Conservation (phyloP, 805 yeast species). For the Kregervanrija fluxuum region DNA sequence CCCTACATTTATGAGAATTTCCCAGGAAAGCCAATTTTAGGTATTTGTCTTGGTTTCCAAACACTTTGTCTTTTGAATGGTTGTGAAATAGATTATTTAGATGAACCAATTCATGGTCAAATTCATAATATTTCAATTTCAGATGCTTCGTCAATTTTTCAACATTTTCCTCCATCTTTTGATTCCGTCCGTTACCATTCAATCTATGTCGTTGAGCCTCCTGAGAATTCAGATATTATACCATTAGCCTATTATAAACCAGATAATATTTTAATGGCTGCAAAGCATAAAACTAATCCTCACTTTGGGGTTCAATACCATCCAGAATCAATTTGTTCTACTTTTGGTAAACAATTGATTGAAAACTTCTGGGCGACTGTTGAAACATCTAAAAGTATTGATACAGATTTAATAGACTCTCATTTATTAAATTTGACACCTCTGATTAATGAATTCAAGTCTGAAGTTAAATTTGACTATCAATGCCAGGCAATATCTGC, state of each 20-base stretch:
- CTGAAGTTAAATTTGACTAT: conserved; percentile 7
- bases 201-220: conserved; percentile 37
- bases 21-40: conserved; percentile 61
- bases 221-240: conserved; percentile 25
- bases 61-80: conserved; percentile 60
- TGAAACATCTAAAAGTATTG: not conserved
- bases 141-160: conserved; percentile 31
- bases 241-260: conserved; percentile 60
- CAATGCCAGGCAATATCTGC: conserved; percentile 8
- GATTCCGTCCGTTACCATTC: conserved; percentile 88
- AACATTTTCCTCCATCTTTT: conserved; percentile 36
- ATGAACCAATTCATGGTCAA: conserved; percentile 78
- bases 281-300: conserved; percentile 49
- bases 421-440: conserved; percentile 21
- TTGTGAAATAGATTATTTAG: conserved; percentile 43
- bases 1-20: conserved; percentile 40
- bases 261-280: conserved; percentile 70
- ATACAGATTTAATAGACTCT: conserved; percentile 7
- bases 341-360: conserved; percentile 52
- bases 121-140: conserved; percentile 41
- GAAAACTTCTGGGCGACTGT: conserved; percentile 46
- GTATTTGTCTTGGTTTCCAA: conserved; percentile 93
- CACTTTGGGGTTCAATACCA: conserved; percentile 95
- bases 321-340: conserved; percentile 90
- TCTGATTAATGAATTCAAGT: conserved; percentile 13